Evolutionary conservation across 2,329 filamentous ascomycete genomes (phyloP), one percentile per base, ranked within the genome.

Genomic region (Curvularia eragrostidis): DNA sequence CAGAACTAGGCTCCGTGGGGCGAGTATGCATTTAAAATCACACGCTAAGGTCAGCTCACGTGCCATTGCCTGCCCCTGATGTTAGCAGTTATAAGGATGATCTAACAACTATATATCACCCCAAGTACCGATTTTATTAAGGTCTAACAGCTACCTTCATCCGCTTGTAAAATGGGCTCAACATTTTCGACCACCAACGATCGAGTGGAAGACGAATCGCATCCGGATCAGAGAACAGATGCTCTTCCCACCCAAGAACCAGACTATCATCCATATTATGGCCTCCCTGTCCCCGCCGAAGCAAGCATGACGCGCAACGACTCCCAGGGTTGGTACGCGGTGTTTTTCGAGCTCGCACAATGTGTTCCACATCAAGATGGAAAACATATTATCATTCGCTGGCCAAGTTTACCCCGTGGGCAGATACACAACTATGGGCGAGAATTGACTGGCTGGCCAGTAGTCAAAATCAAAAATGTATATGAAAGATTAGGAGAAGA

Each of bases 321-420:
- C 23, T 38, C 24, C 5, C 9, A 18, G 2, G 30, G 3, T 4
- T 53, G 51, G 51, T 53, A 53, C 42, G 24, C 21, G 21, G 51
- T 38, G 9, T 53, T 53, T 10, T 53, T 24, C 41, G 18, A 47
- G 13, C 32, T 32, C 10, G 51, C 5, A 5, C 1, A 1, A 1
- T 43, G 41, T 8, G 51, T 53, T 0, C 51, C 23, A 21, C 32
- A 53, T 13, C 30, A 48, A 8, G 32, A 48, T 21, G 32, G 32
- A 15, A 41, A 53, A 13, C 36, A 34, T 5, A 53, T 53, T 24
- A 38, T 53, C 32, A 32, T 53, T 9, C 46, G n/a, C 42, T 39
- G 18, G 38, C 38, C 38, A 3, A 39, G 38, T 39, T 9, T 39
- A 39, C 38, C 38, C 18, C 38, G 18, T 9, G 38, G 38, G 38